Evolutionary conservation across 306 rosid genomes (phyloP), one percentile per base, ranked within the genome.

Genomic region (Rosa rugosa): DNA sequence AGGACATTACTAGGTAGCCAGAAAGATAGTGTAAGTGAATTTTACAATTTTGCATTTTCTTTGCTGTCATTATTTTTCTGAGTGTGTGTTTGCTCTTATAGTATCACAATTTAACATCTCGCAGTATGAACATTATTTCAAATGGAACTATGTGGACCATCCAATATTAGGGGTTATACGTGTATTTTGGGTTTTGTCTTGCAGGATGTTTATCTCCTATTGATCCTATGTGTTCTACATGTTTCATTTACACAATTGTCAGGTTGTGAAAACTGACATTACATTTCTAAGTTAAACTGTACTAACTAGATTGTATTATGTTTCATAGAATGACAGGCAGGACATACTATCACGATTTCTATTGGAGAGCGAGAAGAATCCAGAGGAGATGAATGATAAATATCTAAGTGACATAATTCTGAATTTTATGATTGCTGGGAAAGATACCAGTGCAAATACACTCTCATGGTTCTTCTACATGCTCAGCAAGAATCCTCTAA

Each of bases 401-500:
- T 91, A 86, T 84, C 66, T 90, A 53, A 87, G 93, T 72, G 98
- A 91, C 16, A 87, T 89, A 69, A 87, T 90, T 80, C 81, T 91
- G 69, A 91, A 71, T 76, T 91, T 94, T 62, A 85, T 94, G 87
- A 75, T 94, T 36, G 97, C 97, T 56, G 98, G 97, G 10, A 91
- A 90, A 72, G 92, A 94, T 84, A 68, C 92, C 5, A 87, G 82
- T 71, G 98, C 92, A 79, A 84, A 64, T 36, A 90, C 98, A 13
- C 86, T 91, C 10, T 90, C 96, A 11, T 94, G 96, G 98, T 91
- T 94, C 86, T 77, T 91, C 84, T 91, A 87, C 88, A 81, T 90
- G 94, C 69, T 91, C 5, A 83, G 96, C 85, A 90, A 91, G 85
- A 83, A 91, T 79, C 94, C 94, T 76, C 80, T 91, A 12, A 42